Percentiles rank a stretch among this genome's conserved stretches.
phyloP scores from a whole-genome alignment of 225 moss, liverwort and hornwort genomes.

The Marchantia polymorpha region DNA sequence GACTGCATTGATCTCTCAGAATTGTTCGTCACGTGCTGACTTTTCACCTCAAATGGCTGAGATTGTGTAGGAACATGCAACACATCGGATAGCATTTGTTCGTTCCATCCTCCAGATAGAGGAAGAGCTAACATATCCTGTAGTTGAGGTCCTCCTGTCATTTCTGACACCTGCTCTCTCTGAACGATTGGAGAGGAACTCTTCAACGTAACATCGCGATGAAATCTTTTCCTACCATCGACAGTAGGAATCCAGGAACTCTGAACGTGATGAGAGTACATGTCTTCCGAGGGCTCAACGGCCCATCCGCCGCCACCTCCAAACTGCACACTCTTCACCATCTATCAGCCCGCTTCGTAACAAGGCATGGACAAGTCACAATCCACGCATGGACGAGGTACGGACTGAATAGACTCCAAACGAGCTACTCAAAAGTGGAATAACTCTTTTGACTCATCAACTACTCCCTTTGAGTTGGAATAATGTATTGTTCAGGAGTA shows the following conservation, averaged over 20 bases:
- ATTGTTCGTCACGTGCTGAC: not conserved
- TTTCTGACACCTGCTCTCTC: not conserved
- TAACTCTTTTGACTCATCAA: no score
- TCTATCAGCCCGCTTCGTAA: not conserved
- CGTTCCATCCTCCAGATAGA: not conserved
- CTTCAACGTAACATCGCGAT: not conserved
- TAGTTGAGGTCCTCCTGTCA: not conserved
- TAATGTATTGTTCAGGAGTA: no score
- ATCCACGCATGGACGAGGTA: not conserved
- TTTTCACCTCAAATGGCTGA: not conserved
- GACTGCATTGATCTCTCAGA: not conserved
- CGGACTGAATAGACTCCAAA: no score
- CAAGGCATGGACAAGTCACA: not conserved
- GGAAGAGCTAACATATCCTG: not conserved
- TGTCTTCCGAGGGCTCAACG: not conserved
- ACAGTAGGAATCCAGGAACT: conserved; percentile 9
- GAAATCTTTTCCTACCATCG: conserved; percentile 4
- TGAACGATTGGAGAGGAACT: not conserved
- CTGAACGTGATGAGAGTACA: not conserved
- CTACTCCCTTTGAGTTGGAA: no score
- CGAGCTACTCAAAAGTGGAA: no score
- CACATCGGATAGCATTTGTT: not conserved
- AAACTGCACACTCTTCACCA: conserved; percentile 7
- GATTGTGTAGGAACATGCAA: not conserved
- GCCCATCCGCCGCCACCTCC: not conserved